Base-by-base conservation (phyloP, 108 stramenopile species). In the Cylindrotheca closterium region DNA sequence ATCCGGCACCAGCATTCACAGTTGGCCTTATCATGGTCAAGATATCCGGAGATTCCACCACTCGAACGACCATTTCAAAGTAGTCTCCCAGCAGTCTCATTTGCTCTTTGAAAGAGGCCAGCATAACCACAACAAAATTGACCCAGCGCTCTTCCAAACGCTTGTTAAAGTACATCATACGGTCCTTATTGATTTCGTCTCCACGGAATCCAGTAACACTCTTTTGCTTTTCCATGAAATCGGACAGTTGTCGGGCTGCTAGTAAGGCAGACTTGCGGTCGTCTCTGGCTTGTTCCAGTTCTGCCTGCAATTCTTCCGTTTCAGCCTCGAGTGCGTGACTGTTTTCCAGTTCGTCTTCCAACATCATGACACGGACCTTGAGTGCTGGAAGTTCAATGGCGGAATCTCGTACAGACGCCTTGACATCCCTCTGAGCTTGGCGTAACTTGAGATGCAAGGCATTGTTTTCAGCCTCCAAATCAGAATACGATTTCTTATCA, bases 361-460 rank as follows among this genome's bases (percentile, higher is more conserved):
- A 47, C 55, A 64, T 55, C 37, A 23, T 45, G 3, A 71, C 58
- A 10, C 64, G 60, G 4, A 53, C 57, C 49, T 80, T 78, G 42
- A 78, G 46, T 0, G 71, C 66, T 17, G 77, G 77, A 50, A 78
- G 45, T 55, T 68, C 67, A 47, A 78, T 72, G 42, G 71, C 77
- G 7, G 71, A 28, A 32, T 75, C 64, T 21, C 10, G 12, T 28
- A 46, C 56, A n/a, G 64, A 47, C 4, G 63, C 72, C 46, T 37
- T 32, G 22, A 73, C 56, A 55, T 73, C 72, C 5, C 58, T 28
- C 32, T 75, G 50, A 3, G 77, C 60, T 28, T 55, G 59, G 1
- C 60, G 55, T 17, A 66, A 25, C 27, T 64, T 54, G 22, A 33
- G 32, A 30, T 67, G 32, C 23, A 65, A 29, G 10, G 51, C 45